Conservation (phyloP, 257 asterid genomes). For the Fraxinus excelsior region DNA sequence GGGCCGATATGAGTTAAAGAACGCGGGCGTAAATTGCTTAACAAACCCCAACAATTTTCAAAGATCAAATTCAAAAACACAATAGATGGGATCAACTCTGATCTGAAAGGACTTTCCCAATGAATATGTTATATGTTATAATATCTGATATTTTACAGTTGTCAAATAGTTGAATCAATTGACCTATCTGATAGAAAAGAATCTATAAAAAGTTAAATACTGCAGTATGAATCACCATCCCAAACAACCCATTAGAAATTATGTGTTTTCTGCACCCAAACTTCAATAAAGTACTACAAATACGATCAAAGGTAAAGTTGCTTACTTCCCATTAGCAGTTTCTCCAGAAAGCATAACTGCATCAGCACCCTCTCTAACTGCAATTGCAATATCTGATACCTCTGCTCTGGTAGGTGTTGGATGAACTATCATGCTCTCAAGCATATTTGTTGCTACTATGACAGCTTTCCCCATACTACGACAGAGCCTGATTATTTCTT, state of each 20-base stretch:
- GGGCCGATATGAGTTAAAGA: too few relatives aligned
- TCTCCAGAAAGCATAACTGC: slow-evolving; percentile 99
- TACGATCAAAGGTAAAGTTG: slow-evolving; percentile 6
- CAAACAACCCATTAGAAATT: background rate
- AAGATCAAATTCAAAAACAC: background rate
- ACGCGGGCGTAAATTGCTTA: background rate
- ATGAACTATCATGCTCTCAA: slow-evolving; percentile 97
- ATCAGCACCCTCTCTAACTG: slow-evolving; percentile 95
- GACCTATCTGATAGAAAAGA: background rate
- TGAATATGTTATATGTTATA: background rate
- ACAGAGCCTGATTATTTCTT: slow-evolving; percentile 83
- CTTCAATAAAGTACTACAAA: background rate
- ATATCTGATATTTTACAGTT: background rate
- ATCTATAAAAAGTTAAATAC: background rate
- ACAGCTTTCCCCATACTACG: slow-evolving; percentile 99
- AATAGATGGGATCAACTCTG: background rate
- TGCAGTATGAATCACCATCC: background rate
- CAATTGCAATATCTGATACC: slow-evolving; percentile 95
- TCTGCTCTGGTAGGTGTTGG: slow-evolving; percentile 99
- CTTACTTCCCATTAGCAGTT: slow-evolving; percentile 99
- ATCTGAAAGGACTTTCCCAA: background rate
- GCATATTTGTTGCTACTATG: slow-evolving; percentile 98
- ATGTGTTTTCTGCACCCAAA: background rate
- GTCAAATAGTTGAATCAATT: background rate
- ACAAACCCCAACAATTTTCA: background rate